Evolutionary conservation across 495 filamentous ascomycete species (phyloP), one percentile per base, ranked within the genome.

Genomic region (Staphylotrichum longicolle): DNA sequence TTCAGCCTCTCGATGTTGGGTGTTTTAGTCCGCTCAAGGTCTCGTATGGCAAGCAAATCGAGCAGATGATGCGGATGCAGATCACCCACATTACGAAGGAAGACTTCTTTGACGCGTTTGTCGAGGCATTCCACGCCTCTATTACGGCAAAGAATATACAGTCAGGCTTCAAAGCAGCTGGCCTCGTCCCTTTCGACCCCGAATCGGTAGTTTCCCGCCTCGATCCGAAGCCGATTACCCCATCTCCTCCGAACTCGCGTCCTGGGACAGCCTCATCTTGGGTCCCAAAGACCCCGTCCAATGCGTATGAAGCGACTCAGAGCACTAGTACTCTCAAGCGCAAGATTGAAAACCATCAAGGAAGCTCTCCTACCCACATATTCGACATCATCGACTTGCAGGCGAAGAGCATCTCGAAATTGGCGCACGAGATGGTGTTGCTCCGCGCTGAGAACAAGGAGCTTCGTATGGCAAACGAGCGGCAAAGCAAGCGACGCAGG

Each of bases 71-170:
- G n/a, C n/a, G n/a, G n/a, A n/a, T n/a, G n/a, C n/a, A n/a, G n/a
- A n/a, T n/a, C n/a, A n/a, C n/a, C n/a, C n/a, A n/a, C n/a, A n/a
- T n/a, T n/a, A n/a, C n/a, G n/a, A n/a, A n/a, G n/a, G n/a, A 65
- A 65, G 59, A 61, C 39, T 63, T 66, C 57, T 55, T 66, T 56
- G 30, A n/a, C 32, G 51, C 60, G 12, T 66, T 66, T 45, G 45
- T 40, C 39, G 30, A 5, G 27, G 60, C 56, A 14, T 56, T 52
- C 33, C 7, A 60, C 5, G 30, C 50, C 10, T 5, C 55, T 45
- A 45, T 56, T 7, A 51, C 44, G 20, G 20, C 11, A 6, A 20
- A 63, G 8, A 63, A 58, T 30, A 49, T 58, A 3, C 37, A 37
- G 11, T 49, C 37, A 27, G 56, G 62, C 8, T 64, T 64, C 34